These are phyloP conservation scores for Colletotrichum sidae DNA, from an alignment of 2,329 filamentous ascomycete species.

Conservation along the genomic window DNA sequence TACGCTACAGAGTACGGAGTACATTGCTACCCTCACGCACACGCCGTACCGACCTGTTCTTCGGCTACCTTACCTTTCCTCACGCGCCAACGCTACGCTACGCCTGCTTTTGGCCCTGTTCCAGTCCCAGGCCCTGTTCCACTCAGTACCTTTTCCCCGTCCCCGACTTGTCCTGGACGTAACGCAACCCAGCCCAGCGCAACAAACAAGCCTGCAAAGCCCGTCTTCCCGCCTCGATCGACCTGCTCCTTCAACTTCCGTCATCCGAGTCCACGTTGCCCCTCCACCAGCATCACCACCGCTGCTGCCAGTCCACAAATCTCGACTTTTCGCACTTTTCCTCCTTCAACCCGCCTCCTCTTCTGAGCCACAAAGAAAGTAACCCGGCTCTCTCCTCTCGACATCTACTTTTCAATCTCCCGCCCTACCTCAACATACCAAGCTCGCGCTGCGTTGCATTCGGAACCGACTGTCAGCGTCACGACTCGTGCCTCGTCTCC, in stretches of 20 bases:
- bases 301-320: conserved; percentile 31
- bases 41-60: neutral
- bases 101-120: conserved; percentile 17
- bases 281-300: conserved; percentile 32
- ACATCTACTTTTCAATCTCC: neutral
- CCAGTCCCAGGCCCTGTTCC: neutral
- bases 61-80: conserved; percentile 13
- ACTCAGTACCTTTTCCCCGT: too few species aligned
- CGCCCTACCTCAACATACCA: conserved; percentile 3
- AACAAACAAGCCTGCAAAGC: conserved; percentile 26
- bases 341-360: conserved; percentile 22
- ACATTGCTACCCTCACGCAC: neutral
- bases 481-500: conserved; percentile 29
- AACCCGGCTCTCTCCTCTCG: conserved; percentile 17
- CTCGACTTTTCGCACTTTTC: conserved; percentile 25
- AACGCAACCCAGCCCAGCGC: too few species aligned
- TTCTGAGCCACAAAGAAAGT: conserved; percentile 24
- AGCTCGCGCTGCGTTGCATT: conserved; percentile 6
- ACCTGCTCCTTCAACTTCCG: conserved; percentile 35
- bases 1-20: neutral
- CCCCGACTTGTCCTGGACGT: too few species aligned
- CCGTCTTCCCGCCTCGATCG: conserved; percentile 29
- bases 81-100: neutral
- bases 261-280: conserved; percentile 37
- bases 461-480: conserved; percentile 4